phyloP scores from a whole-genome alignment of 352 stramenopile species.

The Phytopythium boreale region DNA sequence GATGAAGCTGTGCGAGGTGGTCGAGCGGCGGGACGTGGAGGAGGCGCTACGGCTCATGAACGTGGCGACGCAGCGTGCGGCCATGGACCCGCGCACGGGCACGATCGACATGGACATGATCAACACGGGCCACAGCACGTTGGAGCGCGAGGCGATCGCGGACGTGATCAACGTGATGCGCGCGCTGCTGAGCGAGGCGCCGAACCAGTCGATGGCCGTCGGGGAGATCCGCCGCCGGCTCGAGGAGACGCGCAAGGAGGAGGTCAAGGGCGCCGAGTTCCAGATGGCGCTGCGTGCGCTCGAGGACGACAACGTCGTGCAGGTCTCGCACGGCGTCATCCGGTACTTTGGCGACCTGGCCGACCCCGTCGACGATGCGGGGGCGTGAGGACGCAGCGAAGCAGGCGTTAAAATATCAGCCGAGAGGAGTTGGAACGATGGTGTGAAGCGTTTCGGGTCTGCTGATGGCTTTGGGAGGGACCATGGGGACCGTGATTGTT shows the following conservation, averaged over 20 bases:
- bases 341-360: conserved; percentile 61
- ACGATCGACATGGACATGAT: conserved; percentile 99
- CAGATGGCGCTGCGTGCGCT: conserved; percentile 86
- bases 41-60: conserved; percentile 98
- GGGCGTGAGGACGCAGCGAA: neutral
- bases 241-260: conserved; percentile 74
- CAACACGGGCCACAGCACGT: conserved; percentile 90
- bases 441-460: neutral
- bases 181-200: conserved; percentile 45
- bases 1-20: conserved; percentile 87
- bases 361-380: conserved; percentile 7
- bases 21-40: conserved; percentile 83
- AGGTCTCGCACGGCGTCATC: conserved; percentile 89
- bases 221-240: conserved; percentile 86
- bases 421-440: neutral
- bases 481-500: neutral
- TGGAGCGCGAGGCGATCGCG: conserved; percentile 82
- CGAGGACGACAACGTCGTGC: conserved; percentile 91
- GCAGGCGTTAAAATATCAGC: neutral
- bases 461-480: neutral
- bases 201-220: conserved; percentile 74
- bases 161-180: conserved; percentile 61
- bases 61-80: conserved; percentile 95
- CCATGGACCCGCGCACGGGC: conserved; percentile 97
- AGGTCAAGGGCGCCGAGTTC: conserved; percentile 85